Conservation (phyloP, 129 eudicot species). For the Lonicera japonica region DNA sequence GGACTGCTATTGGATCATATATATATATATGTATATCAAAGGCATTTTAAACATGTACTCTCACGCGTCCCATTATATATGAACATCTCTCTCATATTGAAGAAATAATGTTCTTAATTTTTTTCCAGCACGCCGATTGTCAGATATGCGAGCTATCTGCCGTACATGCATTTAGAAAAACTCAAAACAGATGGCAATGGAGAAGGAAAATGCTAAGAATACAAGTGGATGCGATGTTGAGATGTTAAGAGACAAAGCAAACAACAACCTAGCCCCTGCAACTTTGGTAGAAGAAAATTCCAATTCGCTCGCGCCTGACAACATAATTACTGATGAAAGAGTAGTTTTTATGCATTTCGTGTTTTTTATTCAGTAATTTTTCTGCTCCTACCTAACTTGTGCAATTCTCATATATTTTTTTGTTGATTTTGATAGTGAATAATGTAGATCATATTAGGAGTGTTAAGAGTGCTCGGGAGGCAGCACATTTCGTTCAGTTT, state of each 20-base stretch:
- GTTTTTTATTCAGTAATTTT: constrained; percentile 3
- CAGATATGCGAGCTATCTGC: constrained; percentile 90
- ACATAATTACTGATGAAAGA: constrained; percentile 6
- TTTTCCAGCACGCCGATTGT: constrained; percentile 18
- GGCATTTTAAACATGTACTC: too few species aligned
- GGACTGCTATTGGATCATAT: too few species aligned
- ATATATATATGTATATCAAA: too few species aligned
- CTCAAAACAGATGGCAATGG: constrained; percentile 50
- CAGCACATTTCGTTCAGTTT: too few species aligned
- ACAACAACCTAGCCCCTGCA: constrained; percentile 18
- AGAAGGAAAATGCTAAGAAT: constrained; percentile 29
- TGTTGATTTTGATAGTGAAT: too few species aligned
- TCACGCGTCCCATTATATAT: too few species aligned
- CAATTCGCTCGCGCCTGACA: constrained; percentile 4
- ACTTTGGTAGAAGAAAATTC: constrained; percentile 17
- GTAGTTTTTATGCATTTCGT: constrained; percentile 13
- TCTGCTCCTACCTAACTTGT: background rate
- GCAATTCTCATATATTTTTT: too few species aligned
- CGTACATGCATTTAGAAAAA: constrained; percentile 50
- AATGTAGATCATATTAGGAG: too few species aligned
- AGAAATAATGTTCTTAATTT: too few species aligned
- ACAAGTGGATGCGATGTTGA: constrained; percentile 66
- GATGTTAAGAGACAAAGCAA: constrained; percentile 74
- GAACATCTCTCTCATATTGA: too few species aligned
- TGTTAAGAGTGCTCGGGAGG: too few species aligned